Percentiles rank a stretch among this genome's conserved stretches.
Evolutionary conservation across 306 rosid genomes (phyloP).

Genomic region (Cicer yamashitae): DNA sequence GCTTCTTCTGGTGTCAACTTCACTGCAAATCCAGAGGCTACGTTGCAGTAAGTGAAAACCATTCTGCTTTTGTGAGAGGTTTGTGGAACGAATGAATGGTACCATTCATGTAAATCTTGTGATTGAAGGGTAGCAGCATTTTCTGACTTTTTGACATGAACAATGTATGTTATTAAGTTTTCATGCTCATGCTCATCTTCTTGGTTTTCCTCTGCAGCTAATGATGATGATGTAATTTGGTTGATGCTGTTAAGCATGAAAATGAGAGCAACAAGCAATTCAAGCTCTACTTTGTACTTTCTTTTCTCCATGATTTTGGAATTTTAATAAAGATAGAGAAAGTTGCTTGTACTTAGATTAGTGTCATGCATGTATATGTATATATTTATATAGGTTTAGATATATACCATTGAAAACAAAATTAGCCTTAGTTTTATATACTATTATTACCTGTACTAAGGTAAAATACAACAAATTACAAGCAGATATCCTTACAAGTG

Average conservation of each 20-base stretch:
- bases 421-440: no score
- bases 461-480: no score
- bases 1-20: slow-evolving; percentile 61
- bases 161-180: slow-evolving; percentile 52
- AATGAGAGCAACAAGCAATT: slow-evolving; percentile 40
- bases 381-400: neutral
- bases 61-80: slow-evolving; percentile 34
- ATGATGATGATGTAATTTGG: slow-evolving; percentile 16
- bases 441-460: no score
- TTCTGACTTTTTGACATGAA: slow-evolving; percentile 57
- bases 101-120: slow-evolving; percentile 59
- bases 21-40: slow-evolving; percentile 64
- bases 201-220: neutral
- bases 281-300: slow-evolving; percentile 16
- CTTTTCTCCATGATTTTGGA: slow-evolving; percentile 45
- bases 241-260: slow-evolving; percentile 28
- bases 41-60: slow-evolving; percentile 58
- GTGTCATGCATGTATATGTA: neutral
- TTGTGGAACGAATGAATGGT: slow-evolving; percentile 58
- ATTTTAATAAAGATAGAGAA: neutral
- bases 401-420: no score
- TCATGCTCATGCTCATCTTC: slow-evolving; percentile 24
- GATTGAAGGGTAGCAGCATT: slow-evolving; percentile 32
- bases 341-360: neutral
- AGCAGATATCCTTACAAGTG: no score